Percentiles rank a stretch among this genome's conserved stretches.
These are phyloP conservation scores for Wickerhamomyces queroliae DNA, from an alignment of 805 yeast genomes.

Conservation along the genomic window DNA sequence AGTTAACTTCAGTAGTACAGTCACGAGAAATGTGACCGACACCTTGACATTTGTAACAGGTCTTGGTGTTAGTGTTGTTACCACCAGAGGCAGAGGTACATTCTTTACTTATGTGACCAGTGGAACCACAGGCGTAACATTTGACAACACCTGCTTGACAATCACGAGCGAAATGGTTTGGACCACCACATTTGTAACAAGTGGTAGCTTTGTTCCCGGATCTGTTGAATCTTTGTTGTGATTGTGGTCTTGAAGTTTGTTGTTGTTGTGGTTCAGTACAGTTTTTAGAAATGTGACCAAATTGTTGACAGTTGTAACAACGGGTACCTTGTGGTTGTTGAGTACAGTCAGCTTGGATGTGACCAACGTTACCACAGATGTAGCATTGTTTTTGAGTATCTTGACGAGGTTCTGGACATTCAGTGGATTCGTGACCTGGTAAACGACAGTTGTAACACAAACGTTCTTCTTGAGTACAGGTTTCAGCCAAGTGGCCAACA, in stretches of 20 bases:
- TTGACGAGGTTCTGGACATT: conserved; percentile 86
- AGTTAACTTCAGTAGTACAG: conserved; percentile 33
- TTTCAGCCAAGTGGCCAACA: conserved; percentile 86
- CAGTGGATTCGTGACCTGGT: conserved; percentile 85
- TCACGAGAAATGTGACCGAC: conserved; percentile 86
- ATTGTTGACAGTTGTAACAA: conserved; percentile 74
- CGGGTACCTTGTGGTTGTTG: conserved; percentile 50
- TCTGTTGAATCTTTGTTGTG: conserved; percentile 12
- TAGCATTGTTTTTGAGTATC: conserved; percentile 83
- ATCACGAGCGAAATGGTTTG: conserved; percentile 90
- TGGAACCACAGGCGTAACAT: conserved; percentile 85
- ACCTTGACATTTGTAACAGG: conserved; percentile 42
- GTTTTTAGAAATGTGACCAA: conserved; percentile 80
- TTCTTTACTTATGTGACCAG: conserved; percentile 86
- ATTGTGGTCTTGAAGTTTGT: conserved; percentile 13
- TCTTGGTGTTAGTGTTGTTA: conserved; percentile 27
- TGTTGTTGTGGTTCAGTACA: conserved; percentile 46
- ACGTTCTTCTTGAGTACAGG: conserved; percentile 78
- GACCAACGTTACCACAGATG: conserved; percentile 90
- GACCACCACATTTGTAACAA: conserved; percentile 90
- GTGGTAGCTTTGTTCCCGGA: conserved; percentile 37
- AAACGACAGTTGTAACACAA: conserved; percentile 89
- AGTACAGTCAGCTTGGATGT: conserved; percentile 79
- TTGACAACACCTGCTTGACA: conserved; percentile 67
- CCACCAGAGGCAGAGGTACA: conserved; percentile 58